Percentiles rank a stretch among this genome's conserved stretches.
Evolutionary conservation across 306 rosid genomes (phyloP).

Genomic region (Neltuma alba): DNA sequence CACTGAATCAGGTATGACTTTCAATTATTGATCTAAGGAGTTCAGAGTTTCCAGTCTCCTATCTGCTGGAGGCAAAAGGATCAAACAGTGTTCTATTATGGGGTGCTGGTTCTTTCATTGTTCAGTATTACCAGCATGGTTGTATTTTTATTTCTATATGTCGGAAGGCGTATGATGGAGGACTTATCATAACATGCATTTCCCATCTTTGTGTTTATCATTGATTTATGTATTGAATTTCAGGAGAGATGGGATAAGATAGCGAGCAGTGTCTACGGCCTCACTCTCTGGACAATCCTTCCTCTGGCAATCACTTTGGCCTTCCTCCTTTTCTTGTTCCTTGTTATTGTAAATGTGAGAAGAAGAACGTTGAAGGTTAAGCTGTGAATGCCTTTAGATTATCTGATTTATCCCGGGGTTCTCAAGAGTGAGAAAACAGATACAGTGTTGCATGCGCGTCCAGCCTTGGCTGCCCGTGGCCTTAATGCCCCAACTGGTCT

Average conservation of each 20-base stretch:
- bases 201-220: slow-evolving; percentile 10
- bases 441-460: too few relatives aligned
- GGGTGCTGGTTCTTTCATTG: neutral
- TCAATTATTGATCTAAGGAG: slow-evolving; percentile 1
- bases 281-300: slow-evolving; percentile 49
- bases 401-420: slow-evolving; percentile 15
- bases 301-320: slow-evolving; percentile 41
- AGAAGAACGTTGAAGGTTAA: slow-evolving; percentile 79
- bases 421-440: neutral
- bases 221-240: slow-evolving; percentile 30
- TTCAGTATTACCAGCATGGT: neutral
- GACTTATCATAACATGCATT: slow-evolving; percentile 8
- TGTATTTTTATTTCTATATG: neutral
- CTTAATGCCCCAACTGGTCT: slow-evolving; percentile 15
- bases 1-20: slow-evolving; percentile 55
- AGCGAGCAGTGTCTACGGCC: slow-evolving; percentile 38
- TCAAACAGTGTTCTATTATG: neutral
- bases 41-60: neutral
- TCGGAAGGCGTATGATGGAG: neutral
- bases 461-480: too few relatives aligned
- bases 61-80: neutral
- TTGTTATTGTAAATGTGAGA: slow-evolving; percentile 64
- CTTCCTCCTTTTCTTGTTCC: slow-evolving; percentile 44
- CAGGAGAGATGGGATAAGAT: slow-evolving; percentile 63
- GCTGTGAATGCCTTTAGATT: slow-evolving; percentile 42